Evolutionary conservation across 805 yeast species (phyloP).

Genomic region (Candida sakaeoensis): DNA sequence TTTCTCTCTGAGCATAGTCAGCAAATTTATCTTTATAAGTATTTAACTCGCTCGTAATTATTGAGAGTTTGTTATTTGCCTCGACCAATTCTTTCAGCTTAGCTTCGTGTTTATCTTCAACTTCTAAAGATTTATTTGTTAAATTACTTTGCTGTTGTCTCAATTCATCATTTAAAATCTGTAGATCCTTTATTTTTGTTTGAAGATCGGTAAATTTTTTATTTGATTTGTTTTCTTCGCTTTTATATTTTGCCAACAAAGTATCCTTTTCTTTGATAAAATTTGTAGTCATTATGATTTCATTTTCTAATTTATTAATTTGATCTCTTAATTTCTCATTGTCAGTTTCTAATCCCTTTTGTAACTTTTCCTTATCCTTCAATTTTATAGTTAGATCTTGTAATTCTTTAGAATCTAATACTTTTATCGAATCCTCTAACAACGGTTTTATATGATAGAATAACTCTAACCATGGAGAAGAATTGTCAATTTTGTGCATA

Average conservation of each 20-base stretch:
- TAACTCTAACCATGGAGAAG: conserved; percentile 79
- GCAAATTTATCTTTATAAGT: conserved; percentile 12
- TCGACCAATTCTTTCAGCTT: conserved; percentile 8
- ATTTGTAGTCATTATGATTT: conserved; percentile 23
- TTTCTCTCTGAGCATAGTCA: conserved; percentile 4
- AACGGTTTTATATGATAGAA: conserved; percentile 72
- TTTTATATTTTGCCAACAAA: conserved; percentile 40
- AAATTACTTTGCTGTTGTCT: conserved; percentile 9
- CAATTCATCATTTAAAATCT: conserved; percentile 18
- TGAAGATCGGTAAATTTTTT: conserved; percentile 17
- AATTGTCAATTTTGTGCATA: conserved; percentile 47
- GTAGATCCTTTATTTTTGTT: conserved; percentile 23
- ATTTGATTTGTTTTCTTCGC: conserved; percentile 30
- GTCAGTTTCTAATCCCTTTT: conserved; percentile 27
- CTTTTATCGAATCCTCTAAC: conserved; percentile 58
- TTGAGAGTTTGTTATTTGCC: conserved; percentile 8
- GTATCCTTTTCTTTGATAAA: conserved; percentile 45
- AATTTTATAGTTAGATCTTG: conserved; percentile 48
- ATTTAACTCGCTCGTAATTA: conserved; percentile 9
- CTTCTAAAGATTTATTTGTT: conserved; percentile 4
- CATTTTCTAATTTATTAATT: conserved; percentile 30
- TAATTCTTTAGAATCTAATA: conserved; percentile 53
- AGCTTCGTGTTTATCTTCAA: conserved; percentile 7
- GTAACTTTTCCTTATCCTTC: conserved; percentile 32
- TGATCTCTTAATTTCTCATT: conserved; percentile 38